Conservation (phyloP, 371 early-diverging fungal species). For the Mucor sp. region DNA sequence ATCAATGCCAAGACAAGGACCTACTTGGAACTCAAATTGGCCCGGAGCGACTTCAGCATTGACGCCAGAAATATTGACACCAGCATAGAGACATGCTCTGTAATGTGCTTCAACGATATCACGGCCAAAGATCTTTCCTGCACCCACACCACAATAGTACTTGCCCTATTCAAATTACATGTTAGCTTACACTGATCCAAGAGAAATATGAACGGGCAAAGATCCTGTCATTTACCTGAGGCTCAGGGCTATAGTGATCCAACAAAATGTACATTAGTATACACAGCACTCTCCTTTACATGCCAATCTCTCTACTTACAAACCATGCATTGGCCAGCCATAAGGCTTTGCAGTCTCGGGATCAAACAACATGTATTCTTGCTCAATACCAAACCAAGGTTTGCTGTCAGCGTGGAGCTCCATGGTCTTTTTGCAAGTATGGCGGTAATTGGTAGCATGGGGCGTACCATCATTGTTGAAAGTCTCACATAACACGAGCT, state of each 20-base stretch:
- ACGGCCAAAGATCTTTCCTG: slow-evolving; percentile 55
- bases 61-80: slow-evolving; percentile 46
- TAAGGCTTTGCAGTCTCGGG: slow-evolving; percentile 34
- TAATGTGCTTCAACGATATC: slow-evolving; percentile 65
- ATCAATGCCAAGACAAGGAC: slow-evolving; percentile 50
- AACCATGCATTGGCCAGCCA: slow-evolving; percentile 55
- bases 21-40: slow-evolving; percentile 58
- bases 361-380: slow-evolving; percentile 62
- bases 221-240: slow-evolving; percentile 34
- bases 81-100: slow-evolving; percentile 60
- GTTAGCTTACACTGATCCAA: neutral
- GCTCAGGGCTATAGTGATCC: slow-evolving; percentile 30
- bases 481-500: slow-evolving; percentile 59
- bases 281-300: no score
- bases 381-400: slow-evolving; percentile 67
- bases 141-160: slow-evolving; percentile 65
- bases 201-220: no score
- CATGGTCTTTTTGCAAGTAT: slow-evolving; percentile 45
- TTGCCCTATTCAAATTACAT: slow-evolving; percentile 27
- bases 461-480: slow-evolving; percentile 58
- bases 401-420: slow-evolving; percentile 39
- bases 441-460: slow-evolving; percentile 56
- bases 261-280: neutral
- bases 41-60: slow-evolving; percentile 57
- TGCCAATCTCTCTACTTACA: neutral